These are phyloP conservation scores for Fagopyrum tataricum DNA, from an alignment of 148 eudicot genomes.

Conservation along the genomic window DNA sequence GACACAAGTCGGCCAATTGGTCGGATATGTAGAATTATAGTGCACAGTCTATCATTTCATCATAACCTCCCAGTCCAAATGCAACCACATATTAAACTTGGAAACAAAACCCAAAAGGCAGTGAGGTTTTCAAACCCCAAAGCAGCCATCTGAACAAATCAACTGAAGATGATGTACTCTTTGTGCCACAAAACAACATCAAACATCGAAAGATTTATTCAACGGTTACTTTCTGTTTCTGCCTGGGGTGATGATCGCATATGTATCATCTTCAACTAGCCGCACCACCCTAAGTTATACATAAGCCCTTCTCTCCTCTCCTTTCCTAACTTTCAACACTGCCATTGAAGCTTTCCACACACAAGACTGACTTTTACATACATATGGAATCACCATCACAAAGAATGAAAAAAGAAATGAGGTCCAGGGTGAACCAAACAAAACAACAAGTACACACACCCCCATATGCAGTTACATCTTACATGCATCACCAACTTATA, in stretches of 20 bases:
- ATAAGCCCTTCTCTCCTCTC: neutral
- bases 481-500: neutral
- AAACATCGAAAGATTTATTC: neutral
- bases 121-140: no score
- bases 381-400: neutral
- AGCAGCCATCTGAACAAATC: no score
- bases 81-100: no score
- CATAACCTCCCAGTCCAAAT: no score
- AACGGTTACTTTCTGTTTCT: neutral
- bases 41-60: no score
- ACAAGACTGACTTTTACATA: constrained; percentile 1
- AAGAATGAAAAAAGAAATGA: constrained; percentile 9
- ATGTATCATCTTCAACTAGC: neutral
- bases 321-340: neutral
- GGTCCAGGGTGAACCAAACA: neutral
- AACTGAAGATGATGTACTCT: no score
- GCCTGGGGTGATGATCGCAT: neutral
- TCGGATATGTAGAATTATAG: no score
- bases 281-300: neutral
- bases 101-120: no score
- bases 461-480: constrained; percentile 9
- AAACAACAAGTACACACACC: neutral
- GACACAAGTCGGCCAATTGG: no score
- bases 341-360: constrained; percentile 1
- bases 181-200: no score